Percentiles rank a stretch among this genome's conserved stretches.
These are phyloP conservation scores for Venturia asperata DNA, from an alignment of 2,329 filamentous ascomycete genomes.

Conservation along the genomic window DNA sequence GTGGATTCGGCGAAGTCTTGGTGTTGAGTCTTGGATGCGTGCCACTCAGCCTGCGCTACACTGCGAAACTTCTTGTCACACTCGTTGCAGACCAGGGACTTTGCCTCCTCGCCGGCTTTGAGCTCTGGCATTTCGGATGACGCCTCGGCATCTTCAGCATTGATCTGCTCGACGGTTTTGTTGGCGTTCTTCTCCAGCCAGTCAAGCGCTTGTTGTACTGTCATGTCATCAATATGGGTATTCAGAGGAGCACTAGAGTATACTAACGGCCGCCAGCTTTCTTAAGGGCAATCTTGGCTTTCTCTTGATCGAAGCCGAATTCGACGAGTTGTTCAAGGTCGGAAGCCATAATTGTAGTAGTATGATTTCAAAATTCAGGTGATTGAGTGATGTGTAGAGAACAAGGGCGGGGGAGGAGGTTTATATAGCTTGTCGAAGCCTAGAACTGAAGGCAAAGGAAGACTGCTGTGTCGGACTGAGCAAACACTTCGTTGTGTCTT, in stretches of 20 bases:
- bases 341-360: slow-evolving; percentile 37
- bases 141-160: slow-evolving; percentile 38
- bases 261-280: slow-evolving; percentile 69
- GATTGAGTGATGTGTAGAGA: neutral
- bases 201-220: slow-evolving; percentile 77
- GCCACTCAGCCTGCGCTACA: slow-evolving; percentile 75
- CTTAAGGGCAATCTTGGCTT: slow-evolving; percentile 76
- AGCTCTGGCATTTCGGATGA: slow-evolving; percentile 52
- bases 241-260: slow-evolving; percentile 13
- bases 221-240: slow-evolving; percentile 1
- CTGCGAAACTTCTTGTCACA: slow-evolving; percentile 87
- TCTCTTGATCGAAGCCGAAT: slow-evolving; percentile 75
- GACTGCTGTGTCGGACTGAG: neutral
- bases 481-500: neutral
- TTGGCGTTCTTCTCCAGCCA: slow-evolving; percentile 93
- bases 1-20: slow-evolving; percentile 88
- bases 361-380: neutral
- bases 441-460: neutral
- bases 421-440: neutral
- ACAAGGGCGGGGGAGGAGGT: neutral
- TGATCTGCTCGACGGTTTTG: slow-evolving; percentile 75
- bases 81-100: slow-evolving; percentile 86
- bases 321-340: slow-evolving; percentile 56
- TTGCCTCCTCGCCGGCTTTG: slow-evolving; percentile 62
- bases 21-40: slow-evolving; percentile 83